phyloP scores from a whole-genome alignment of 371 early-diverging fungal species.

The Apophysomyces ossiformis region DNA sequence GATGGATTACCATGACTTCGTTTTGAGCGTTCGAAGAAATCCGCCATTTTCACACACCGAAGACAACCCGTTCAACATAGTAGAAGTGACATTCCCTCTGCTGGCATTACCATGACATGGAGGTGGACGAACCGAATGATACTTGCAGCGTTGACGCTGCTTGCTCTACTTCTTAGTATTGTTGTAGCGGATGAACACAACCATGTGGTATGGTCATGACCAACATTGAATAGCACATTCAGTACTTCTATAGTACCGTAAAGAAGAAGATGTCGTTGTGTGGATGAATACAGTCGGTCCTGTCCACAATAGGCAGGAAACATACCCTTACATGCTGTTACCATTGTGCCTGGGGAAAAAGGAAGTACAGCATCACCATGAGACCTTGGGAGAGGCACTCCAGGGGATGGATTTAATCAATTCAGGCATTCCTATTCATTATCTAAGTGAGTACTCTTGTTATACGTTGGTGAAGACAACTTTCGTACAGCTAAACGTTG shows the following conservation, averaged over 20 bases:
- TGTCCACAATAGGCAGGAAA: conserved; percentile 71
- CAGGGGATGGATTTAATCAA: conserved; percentile 78
- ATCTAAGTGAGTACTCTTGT: conserved; percentile 39
- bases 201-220: conserved; percentile 41
- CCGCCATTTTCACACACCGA: too few relatives aligned
- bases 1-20: too few relatives aligned
- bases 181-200: conserved; percentile 51
- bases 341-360: conserved; percentile 72
- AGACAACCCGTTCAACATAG: too few relatives aligned
- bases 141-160: background rate
- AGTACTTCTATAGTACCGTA: conserved; percentile 45
- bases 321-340: conserved; percentile 77
- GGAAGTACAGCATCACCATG: conserved; percentile 70
- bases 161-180: conserved; percentile 10
- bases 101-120: conserved; percentile 6
- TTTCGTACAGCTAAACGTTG: background rate
- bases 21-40: too few relatives aligned
- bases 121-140: conserved; percentile 2
- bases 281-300: conserved; percentile 84
- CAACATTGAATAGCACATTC: background rate
- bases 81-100: background rate
- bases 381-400: conserved; percentile 82
- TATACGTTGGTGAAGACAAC: background rate
- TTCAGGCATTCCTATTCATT: conserved; percentile 74
- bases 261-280: conserved; percentile 61